A percentile compares a stretch with the other conserved stretches of the same genome.
Evolutionary conservation across 2,329 filamentous ascomycete species (phyloP).

Genomic region (Chaetomium sp.): DNA sequence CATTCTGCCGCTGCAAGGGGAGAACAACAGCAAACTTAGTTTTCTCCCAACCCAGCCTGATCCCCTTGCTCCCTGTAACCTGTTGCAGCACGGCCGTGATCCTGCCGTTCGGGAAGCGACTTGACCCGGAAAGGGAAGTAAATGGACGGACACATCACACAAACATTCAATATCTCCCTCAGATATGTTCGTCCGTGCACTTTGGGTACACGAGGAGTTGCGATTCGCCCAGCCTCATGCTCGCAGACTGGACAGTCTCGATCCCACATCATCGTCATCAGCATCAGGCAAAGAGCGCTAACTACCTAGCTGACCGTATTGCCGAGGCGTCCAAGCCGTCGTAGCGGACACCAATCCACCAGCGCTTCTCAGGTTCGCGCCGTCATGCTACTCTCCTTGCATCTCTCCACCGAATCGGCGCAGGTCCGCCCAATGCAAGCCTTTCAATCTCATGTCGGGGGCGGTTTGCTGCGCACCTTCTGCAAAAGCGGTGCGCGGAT

Average conservation of each 20-base stretch:
- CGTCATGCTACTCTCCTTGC: neutral
- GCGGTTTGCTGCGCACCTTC: neutral
- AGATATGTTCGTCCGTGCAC: too few species aligned
- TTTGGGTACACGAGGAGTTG: too few species aligned
- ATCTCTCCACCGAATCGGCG: conserved; percentile 4
- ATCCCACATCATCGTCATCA: neutral
- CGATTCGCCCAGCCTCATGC: too few species aligned
- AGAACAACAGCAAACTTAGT: conserved; percentile 2
- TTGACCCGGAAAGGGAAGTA: conserved; percentile 1
- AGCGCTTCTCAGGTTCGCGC: neutral
- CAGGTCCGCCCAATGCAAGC: conserved; percentile 15
- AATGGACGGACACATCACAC: neutral
- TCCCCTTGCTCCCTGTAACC: neutral
- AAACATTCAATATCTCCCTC: too few species aligned
- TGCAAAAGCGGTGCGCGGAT: too few species aligned
- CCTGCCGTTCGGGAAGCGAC: conserved; percentile 13
- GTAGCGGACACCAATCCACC: neutral
- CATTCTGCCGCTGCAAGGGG: conserved; percentile 19
- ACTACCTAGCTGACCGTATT: neutral
- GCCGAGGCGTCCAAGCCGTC: neutral
- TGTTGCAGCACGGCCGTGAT: conserved; percentile 6
- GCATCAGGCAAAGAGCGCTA: neutral
- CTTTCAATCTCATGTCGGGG: conserved; percentile 14
- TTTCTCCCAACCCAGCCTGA: neutral
- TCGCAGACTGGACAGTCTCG: too few species aligned